Evolutionary conservation across 2,329 filamentous ascomycete genomes (phyloP).

Genomic region (Endoconidiophora polonica): DNA sequence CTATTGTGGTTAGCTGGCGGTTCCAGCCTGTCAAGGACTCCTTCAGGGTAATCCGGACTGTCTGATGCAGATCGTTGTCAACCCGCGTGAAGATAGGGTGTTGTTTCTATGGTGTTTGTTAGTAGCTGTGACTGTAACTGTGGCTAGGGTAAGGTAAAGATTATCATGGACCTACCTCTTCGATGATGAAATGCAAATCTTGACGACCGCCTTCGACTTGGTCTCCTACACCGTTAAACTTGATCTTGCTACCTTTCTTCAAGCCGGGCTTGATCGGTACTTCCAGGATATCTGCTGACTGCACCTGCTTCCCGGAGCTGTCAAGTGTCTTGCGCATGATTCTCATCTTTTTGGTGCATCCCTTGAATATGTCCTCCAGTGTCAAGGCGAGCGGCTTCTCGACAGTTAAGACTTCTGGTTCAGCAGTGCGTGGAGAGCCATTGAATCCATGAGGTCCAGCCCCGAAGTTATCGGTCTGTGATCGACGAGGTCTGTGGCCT

Average conservation of each 20-base stretch:
- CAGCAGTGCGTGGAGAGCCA: slow-evolving; percentile 30
- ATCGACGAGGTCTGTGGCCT: background rate
- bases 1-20: slow-evolving; percentile 81
- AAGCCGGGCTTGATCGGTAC: slow-evolving; percentile 91
- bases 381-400: slow-evolving; percentile 68
- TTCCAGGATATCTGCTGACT: slow-evolving; percentile 78
- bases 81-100: slow-evolving; percentile 74
- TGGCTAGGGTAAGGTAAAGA: background rate
- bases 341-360: slow-evolving; percentile 90
- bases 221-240: slow-evolving; percentile 94
- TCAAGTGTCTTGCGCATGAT: slow-evolving; percentile 96
- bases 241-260: slow-evolving; percentile 96
- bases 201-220: slow-evolving; percentile 93
- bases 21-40: slow-evolving; percentile 91
- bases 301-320: slow-evolving; percentile 63
- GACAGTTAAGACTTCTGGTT: slow-evolving; percentile 73
- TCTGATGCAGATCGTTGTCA: slow-evolving; percentile 70
- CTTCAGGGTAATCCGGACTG: slow-evolving; percentile 70
- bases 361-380: slow-evolving; percentile 76
- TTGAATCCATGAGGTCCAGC: background rate
- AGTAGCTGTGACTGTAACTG: slow-evolving; percentile 18
- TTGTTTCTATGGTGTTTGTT: slow-evolving; percentile 50
- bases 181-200: slow-evolving; percentile 85
- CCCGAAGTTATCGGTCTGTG: slow-evolving; percentile 4
- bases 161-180: slow-evolving; percentile 51